A percentile compares a stretch with the other conserved stretches of the same genome.
These are phyloP conservation scores for Akanthomyces lecanii DNA, from an alignment of 2,329 filamentous ascomycete species.

Conservation along the genomic window DNA sequence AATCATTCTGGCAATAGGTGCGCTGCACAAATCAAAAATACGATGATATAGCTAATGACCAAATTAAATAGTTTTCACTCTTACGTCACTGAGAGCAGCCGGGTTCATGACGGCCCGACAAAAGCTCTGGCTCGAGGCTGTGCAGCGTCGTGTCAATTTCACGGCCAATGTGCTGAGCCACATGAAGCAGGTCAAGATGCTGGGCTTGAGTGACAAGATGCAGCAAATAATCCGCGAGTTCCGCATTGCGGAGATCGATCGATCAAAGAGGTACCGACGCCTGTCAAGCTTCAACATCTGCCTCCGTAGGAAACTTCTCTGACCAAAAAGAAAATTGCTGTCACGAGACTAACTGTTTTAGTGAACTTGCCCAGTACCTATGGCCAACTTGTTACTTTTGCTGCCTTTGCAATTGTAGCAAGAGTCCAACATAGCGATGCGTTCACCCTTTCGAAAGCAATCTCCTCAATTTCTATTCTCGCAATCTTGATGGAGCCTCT, in stretches of 20 bases:
- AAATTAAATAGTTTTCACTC: not conserved
- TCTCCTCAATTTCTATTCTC: constrained; percentile 10
- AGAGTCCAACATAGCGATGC: constrained; percentile 4
- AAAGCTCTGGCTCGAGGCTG: constrained; percentile 12
- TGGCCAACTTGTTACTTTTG: constrained; percentile 14
- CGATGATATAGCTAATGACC: not conserved
- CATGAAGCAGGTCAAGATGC: constrained; percentile 15
- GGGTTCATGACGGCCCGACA: constrained; percentile 11
- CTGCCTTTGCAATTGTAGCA: constrained; percentile 10
- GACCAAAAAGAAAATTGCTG: not conserved
- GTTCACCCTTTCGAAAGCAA: constrained; percentile 14
- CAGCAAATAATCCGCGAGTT: not conserved
- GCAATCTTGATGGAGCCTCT: constrained; percentile 9
- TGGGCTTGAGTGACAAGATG: constrained; percentile 6
- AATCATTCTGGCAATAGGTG: constrained; percentile 13
- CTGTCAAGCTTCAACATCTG: constrained; percentile 16
- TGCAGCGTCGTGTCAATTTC: constrained; percentile 15
- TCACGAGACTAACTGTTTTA: not conserved
- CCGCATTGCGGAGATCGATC: not conserved
- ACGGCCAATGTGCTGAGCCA: constrained; percentile 9
- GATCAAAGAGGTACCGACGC: constrained; percentile 13
- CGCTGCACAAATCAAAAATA: not conserved
- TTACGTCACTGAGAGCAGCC: not conserved
- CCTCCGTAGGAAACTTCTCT: not conserved
- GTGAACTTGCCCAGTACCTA: constrained; percentile 5